phyloP scores from a whole-genome alignment of 1,284 basidiomycete species.

The Fomitopsis pinicola region DNA sequence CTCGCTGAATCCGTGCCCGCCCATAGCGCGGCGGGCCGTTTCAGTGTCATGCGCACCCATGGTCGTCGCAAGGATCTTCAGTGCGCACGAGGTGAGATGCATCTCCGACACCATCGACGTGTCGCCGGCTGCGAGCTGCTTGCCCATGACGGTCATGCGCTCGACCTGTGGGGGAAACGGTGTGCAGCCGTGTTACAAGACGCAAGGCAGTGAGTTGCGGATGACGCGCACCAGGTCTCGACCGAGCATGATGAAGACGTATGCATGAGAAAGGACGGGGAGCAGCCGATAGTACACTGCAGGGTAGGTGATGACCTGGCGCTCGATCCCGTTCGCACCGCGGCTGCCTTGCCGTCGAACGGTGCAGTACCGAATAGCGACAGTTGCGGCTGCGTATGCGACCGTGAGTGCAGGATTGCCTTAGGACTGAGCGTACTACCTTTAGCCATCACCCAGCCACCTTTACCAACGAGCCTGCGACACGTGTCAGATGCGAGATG shows the following conservation, averaged over 20 bases:
- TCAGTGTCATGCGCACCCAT: conserved; percentile 59
- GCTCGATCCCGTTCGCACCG: conserved; percentile 51
- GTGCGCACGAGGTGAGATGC: conserved; percentile 67
- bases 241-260: conserved; percentile 69
- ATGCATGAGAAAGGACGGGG: conserved; percentile 64
- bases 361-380: conserved; percentile 71
- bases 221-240: conserved; percentile 47
- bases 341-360: conserved; percentile 67
- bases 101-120: conserved; percentile 61
- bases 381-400: conserved; percentile 49
- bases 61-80: conserved; percentile 62
- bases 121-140: conserved; percentile 51
- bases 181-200: not conserved
- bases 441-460: conserved; percentile 59
- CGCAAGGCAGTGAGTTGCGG: not conserved
- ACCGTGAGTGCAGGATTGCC: not conserved
- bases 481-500: not conserved
- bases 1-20: conserved; percentile 74
- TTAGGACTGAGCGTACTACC: conserved; percentile 27
- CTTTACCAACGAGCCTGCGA: conserved; percentile 53
- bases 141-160: conserved; percentile 46
- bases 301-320: conserved; percentile 66
- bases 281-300: conserved; percentile 68
- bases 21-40: conserved; percentile 65
- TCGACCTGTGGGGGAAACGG: conserved; percentile 29